Evolutionary conservation across 352 stramenopile genomes (phyloP).

Genomic region (Pythium sukuiense): DNA sequence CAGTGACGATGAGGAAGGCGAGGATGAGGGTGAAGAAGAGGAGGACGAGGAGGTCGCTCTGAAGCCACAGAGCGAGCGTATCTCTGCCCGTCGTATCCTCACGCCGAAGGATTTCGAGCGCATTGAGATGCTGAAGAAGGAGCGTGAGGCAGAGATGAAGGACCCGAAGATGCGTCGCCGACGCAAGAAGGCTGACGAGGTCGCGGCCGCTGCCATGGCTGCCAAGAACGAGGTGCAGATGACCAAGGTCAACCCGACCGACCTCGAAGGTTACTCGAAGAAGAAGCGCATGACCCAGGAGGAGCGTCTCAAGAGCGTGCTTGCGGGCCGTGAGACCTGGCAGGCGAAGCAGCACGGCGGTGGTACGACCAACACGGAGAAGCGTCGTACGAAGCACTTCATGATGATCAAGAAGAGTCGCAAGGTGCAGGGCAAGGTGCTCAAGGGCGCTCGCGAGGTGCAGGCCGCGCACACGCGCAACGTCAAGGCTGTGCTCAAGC

Average conservation of each 20-base stretch:
- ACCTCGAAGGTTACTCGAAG: conserved; percentile 88
- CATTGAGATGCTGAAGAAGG: conserved; percentile 91
- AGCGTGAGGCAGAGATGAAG: conserved; percentile 75
- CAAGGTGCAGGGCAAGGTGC: conserved; percentile 88
- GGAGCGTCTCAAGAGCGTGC: conserved; percentile 75
- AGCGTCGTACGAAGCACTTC: conserved; percentile 97
- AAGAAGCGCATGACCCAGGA: conserved; percentile 89
- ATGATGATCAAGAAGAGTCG: conserved; percentile 97
- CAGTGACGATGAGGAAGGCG: conserved; percentile 34
- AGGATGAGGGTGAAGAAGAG: conserved; percentile 43
- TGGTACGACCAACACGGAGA: conserved; percentile 98
- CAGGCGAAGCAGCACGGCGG: conserved; percentile 91
- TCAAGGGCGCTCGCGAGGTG: conserved; percentile 82
- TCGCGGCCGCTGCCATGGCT: conserved; percentile 32
- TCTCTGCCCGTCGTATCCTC: conserved; percentile 85
- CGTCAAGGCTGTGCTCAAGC: conserved; percentile 78
- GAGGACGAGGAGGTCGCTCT: conserved; percentile 34
- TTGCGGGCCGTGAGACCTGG: conserved; percentile 91
- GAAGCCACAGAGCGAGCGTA: conserved; percentile 67
- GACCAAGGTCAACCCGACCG: conserved; percentile 73
- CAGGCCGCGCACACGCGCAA: conserved; percentile 79
- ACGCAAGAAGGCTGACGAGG: conserved; percentile 72
- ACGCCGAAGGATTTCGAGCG: conserved; percentile 90
- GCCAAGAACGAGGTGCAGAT: conserved; percentile 41
- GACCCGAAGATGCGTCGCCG: conserved; percentile 82